phyloP scores from a whole-genome alignment of 805 yeast genomes.

The Kluyveromyces siamensis region DNA sequence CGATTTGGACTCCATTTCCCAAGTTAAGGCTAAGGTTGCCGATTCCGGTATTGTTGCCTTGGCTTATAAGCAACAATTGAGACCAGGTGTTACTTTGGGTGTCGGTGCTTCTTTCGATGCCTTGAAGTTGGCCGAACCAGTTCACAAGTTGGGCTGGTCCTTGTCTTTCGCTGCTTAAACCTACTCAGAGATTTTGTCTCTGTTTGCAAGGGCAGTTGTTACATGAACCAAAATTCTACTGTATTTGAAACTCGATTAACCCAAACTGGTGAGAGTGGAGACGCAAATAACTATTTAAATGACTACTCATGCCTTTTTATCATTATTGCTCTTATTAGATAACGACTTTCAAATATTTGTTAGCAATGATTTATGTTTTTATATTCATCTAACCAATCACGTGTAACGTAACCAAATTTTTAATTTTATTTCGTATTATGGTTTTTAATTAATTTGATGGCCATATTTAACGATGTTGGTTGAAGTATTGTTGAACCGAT shows the following conservation, averaged over 20 bases:
- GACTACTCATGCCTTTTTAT: neutral
- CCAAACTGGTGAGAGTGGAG: neutral
- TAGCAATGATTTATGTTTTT: neutral
- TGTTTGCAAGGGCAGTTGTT: neutral
- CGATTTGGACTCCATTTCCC: slow-evolving; percentile 76
- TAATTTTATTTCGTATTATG: neutral
- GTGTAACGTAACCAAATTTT: neutral
- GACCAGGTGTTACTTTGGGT: slow-evolving; percentile 95
- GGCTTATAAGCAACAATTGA: slow-evolving; percentile 87
- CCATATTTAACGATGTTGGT: too few relatives aligned
- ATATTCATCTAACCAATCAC: neutral
- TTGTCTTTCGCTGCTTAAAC: slow-evolving; percentile 82
- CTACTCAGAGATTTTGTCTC: neutral
- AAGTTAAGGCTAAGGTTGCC: slow-evolving; percentile 93
- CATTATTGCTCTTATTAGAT: neutral
- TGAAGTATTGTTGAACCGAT: too few relatives aligned
- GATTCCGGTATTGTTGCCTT: slow-evolving; percentile 92
- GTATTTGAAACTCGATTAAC: neutral
- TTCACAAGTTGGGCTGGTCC: slow-evolving; percentile 95
- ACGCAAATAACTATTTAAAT: neutral
- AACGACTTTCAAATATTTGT: neutral
- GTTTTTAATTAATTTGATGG: neutral
- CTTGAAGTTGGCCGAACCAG: slow-evolving; percentile 88
- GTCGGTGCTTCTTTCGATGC: slow-evolving; percentile 96
- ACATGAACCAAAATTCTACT: neutral